Percentiles rank a stretch among this genome's conserved stretches.
Conservation (phyloP, 306 rosid species). For the Datisca glomerata region DNA sequence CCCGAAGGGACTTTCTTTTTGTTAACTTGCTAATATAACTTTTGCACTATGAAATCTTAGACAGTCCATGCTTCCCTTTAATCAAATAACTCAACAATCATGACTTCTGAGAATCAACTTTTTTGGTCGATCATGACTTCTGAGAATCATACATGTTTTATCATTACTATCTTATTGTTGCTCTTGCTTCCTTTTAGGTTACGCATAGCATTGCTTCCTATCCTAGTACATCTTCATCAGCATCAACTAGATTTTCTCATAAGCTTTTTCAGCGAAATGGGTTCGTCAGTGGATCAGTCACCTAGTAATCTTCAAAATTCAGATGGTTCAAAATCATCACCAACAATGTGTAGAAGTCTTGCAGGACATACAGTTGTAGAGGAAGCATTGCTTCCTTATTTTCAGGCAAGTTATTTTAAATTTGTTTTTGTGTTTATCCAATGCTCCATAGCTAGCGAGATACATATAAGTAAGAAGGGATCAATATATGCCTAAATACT, state of each 20-base stretch:
- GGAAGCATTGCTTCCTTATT: constrained; percentile 94
- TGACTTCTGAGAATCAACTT: too few relatives aligned
- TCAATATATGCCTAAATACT: too few relatives aligned
- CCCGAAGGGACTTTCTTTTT: too few relatives aligned
- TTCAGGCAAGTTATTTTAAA: constrained; percentile 72
- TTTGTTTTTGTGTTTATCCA: too few relatives aligned
- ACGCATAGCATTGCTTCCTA: constrained; percentile 54
- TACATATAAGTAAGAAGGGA: too few relatives aligned
- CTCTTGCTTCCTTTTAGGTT: constrained; percentile 38
- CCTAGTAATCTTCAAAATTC: constrained; percentile 34
- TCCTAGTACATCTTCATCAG: constrained; percentile 72
- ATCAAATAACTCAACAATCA: too few relatives aligned
- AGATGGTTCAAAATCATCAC: constrained; percentile 43
- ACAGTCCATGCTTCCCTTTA: too few relatives aligned
- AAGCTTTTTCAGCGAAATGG: constrained; percentile 58
- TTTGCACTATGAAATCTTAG: too few relatives aligned
- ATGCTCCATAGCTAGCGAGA: too few relatives aligned
- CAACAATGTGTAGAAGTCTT: constrained; percentile 20
- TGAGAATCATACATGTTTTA: too few relatives aligned
- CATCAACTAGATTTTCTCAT: constrained; percentile 77
- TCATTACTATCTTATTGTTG: constrained; percentile 1
- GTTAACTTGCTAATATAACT: too few relatives aligned
- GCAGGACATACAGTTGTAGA: constrained; percentile 31
- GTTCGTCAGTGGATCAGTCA: constrained; percentile 36
- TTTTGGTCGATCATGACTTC: too few relatives aligned